Base-by-base conservation (phyloP, 2,329 filamentous ascomycete genomes). In the Fusarium denticulatum region DNA sequence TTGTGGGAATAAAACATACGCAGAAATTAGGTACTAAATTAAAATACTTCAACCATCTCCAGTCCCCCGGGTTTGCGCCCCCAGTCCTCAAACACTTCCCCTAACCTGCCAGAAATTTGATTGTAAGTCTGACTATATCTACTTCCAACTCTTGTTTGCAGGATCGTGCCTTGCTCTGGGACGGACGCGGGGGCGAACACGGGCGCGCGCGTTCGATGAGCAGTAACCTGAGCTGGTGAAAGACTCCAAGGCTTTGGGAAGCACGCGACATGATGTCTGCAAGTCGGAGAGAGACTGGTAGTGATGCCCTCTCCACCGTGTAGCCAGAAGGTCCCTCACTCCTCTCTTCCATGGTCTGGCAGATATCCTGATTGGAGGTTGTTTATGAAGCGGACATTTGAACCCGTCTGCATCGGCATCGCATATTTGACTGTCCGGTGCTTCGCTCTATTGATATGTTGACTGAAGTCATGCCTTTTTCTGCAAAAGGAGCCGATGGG, bases 251-350 rank as follows among this genome's bases (percentile, higher is more conserved):
- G 16, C n/a, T 26, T 45, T 18, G 7, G 18, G n/a, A 45, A 45
- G 16, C 15, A 45, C 15, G 11, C 42, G 16, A 26, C 42, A 12
- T 45, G 5, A 12, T 18, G 16, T 45, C 16, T 24, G 7, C n/a
- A 26, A 26, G 6, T 45, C 42, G 16, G 3, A 11, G 14, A n/a
- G 0, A 5, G 8, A 10, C 16, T n/a, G 9, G 7, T 6, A 16
- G 11, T 26, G 16, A 7, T 45, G 5, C 12, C 16, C 42, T 18
- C 7, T 18, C 7, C 5, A 18, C 1, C 7, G n/a, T n/a, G 13
- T 10, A 42, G 39, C 22, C 39, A 42, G 0, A 42, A 15, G 39
- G 20, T 12, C 22, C 34, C 34, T 14, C 32, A 28, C 26, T 28
- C 26, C 13, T 13, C 32, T 15, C 32, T 34, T 34, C 32, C 13